Base-by-base conservation (phyloP, 345 rosid genomes). In the Ailanthus altissimus region DNA sequence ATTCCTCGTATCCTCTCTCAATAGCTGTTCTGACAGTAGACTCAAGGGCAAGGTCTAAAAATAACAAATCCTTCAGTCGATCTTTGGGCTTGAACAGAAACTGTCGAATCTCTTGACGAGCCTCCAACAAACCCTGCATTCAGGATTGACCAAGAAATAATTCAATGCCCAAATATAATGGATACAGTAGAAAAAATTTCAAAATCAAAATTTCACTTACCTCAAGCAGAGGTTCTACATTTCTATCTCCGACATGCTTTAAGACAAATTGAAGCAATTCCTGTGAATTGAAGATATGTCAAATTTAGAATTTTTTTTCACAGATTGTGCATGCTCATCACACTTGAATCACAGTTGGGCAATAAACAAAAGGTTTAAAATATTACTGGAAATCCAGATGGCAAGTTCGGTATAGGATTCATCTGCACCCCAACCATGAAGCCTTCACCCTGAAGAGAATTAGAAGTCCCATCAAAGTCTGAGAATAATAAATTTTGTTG, bases 361-460 rank as follows among this genome's bases (percentile, higher is more conserved):
- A 84, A 32, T 32, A 32, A 32, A 32, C 36, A 60, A 62, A 57
- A 78, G 74, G 82, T 74, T 15, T 49, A 85, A 84, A 71, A 77
- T n/a, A 67, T 89, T 90, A 92, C 99, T 5, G 90, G 97, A 83
- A 90, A 91, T 79, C 95, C 97, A 67, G 97, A 87, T 81, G 99
- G 97, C 90, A 96, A 85, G 86, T 92, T 97, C 46, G 92, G 62
- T 77, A 93, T 49, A 67, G 97, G 94, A 89, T 90, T 96, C 84
- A 93, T 89, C 72, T 91, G 86, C 87, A 96, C 99, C 57, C 99
- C 98, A 81, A 96, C 99, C 99, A 96, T 96, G 91, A 96, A 96
- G 74, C 99, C 99, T 89, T 90, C 85, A 66, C 98, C 98, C 99
- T 93, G 86, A 77, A 81, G 79, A 76, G 77, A 75, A 75, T 78